Percentiles rank a stretch among this genome's conserved stretches.
phyloP scores from a whole-genome alignment of 2,329 filamentous ascomycete genomes.

The Mycosphaerella arachidis region DNA sequence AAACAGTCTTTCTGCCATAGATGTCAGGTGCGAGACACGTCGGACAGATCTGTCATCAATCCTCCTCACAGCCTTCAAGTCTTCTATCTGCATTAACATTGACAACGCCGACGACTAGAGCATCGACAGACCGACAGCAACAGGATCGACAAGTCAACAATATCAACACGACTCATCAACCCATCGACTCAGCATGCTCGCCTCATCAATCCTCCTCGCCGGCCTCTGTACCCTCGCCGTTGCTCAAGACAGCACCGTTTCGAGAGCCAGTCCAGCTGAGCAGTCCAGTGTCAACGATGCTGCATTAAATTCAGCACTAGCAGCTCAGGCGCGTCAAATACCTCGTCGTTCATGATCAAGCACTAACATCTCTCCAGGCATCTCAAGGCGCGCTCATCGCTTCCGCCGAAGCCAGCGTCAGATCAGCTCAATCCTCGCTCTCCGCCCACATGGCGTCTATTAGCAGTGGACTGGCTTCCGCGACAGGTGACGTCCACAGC shows the following conservation, averaged over 20 bases:
- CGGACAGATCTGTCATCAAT: background rate
- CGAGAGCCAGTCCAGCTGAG: slow-evolving; percentile 10
- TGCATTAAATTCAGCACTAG: slow-evolving; percentile 10
- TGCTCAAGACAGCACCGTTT: slow-evolving; percentile 15
- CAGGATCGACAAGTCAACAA: background rate
- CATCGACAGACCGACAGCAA: background rate
- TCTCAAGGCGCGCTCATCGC: slow-evolving; percentile 11
- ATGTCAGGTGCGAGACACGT: background rate
- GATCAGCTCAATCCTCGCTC: slow-evolving; percentile 8
- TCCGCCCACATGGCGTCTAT: slow-evolving; percentile 9
- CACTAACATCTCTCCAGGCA: slow-evolving; percentile 7
- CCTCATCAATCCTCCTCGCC: slow-evolving; percentile 19
- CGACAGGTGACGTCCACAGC: slow-evolving; percentile 8
- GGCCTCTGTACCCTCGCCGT: slow-evolving; percentile 21
- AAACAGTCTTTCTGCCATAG: background rate
- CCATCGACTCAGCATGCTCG: slow-evolving; percentile 19
- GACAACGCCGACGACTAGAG: background rate
- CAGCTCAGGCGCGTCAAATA: slow-evolving; percentile 10
- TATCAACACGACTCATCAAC: background rate
- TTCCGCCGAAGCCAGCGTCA: slow-evolving; percentile 12
- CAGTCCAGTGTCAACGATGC: slow-evolving; percentile 17
- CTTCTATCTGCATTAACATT: background rate
- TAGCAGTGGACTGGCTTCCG: slow-evolving; percentile 6
- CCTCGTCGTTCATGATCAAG: background rate
- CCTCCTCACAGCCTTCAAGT: background rate